Conservation (phyloP, 441 rosid species). For the Populus trichocarpa region DNA sequence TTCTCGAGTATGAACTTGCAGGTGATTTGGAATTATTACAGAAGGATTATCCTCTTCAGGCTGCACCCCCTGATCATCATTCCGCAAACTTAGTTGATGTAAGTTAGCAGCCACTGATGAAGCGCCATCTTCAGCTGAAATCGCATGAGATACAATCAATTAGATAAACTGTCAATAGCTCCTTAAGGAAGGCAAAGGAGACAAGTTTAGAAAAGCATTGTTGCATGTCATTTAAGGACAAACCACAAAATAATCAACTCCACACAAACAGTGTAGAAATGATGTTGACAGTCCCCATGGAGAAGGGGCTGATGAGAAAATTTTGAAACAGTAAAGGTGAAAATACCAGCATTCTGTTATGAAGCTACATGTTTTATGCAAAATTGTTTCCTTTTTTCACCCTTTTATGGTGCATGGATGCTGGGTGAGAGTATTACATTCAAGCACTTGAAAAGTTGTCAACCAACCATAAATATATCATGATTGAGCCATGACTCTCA, state of each 20-base stretch:
- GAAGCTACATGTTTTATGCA: neutral
- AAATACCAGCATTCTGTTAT: neutral
- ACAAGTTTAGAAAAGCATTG: neutral
- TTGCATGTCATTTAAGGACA: neutral
- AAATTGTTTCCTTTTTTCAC: neutral
- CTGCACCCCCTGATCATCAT: constrained; percentile 42
- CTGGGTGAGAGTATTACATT: neutral
- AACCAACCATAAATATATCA: neutral
- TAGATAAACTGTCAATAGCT: neutral
- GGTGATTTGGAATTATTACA: constrained; percentile 89
- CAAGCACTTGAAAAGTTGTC: neutral
- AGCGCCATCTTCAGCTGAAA: constrained; percentile 63
- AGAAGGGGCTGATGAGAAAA: neutral
- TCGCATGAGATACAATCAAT: constrained; percentile 2
- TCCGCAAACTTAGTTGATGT: constrained; percentile 55
- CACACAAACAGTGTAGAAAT: neutral
- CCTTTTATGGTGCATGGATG: neutral
- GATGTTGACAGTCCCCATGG: neutral
- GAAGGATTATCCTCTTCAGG: constrained; percentile 70
- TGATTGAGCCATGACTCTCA: neutral
- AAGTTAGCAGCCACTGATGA: constrained; percentile 53
- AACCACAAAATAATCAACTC: neutral
- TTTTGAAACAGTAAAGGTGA: neutral
- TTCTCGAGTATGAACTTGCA: constrained; percentile 74
- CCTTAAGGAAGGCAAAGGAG: neutral